phyloP scores from a whole-genome alignment of 2,329 filamentous ascomycete species.

The Ophiostoma perfectum region DNA sequence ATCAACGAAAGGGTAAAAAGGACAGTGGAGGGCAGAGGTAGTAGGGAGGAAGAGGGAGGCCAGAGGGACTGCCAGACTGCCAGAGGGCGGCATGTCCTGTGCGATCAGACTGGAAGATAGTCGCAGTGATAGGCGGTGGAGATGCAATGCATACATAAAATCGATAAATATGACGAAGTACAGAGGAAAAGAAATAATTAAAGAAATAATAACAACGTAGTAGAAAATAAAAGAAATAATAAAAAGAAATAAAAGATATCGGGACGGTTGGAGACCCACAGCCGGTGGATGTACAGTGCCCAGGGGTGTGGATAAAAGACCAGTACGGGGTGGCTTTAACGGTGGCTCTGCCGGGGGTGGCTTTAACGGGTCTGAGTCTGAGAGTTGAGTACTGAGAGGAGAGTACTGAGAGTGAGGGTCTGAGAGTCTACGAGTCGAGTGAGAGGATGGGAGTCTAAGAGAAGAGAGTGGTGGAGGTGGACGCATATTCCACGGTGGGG shows the following conservation, averaged over 20 bases:
- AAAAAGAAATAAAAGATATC: not conserved
- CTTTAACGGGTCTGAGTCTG: not conserved
- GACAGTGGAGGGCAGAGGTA: not conserved
- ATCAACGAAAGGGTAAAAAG: not conserved
- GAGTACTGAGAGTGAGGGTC: not conserved
- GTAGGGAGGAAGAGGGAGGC: no score
- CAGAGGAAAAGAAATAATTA: not conserved
- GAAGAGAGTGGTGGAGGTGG: not conserved
- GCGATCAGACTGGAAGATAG: not conserved
- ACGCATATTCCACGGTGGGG: not conserved
- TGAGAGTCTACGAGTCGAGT: not conserved
- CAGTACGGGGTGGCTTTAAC: not conserved
- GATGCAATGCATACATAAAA: not conserved
- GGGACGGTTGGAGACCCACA: not conserved
- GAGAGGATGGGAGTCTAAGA: not conserved
- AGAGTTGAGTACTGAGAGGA: not conserved
- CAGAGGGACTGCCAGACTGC: no score
- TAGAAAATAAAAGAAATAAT: not conserved
- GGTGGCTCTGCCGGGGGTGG: not conserved
- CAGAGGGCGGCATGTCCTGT: not conserved
- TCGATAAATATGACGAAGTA: slow-evolving; percentile 2
- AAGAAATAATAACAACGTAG: not conserved
- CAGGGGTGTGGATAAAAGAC: not conserved
- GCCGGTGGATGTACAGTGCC: not conserved
- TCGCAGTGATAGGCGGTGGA: slow-evolving; percentile 11